These are phyloP conservation scores for Sorghum bicolor DNA, from an alignment of 176 grass and related monocot species.

Conservation along the genomic window Sorghum_bicolor_NCBIv3 NC_012874.2:55050001-55050500, in stretches of 20 bases:
- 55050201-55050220: background rate
- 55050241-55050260: background rate
- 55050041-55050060: no score
- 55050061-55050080: conserved; percentile 10
- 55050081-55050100: conserved; percentile 10
- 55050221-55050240: background rate
- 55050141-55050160: background rate
- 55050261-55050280: background rate
- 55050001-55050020: conserved; percentile 26
- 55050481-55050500: background rate
- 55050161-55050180: background rate
- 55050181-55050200: background rate
- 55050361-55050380: conserved; percentile 3
- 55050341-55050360: background rate
- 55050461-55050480: background rate
- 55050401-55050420: background rate
- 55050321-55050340: background rate
- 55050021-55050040: conserved; percentile 5
- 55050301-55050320: background rate
- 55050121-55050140: background rate
- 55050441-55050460: background rate
- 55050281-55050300: background rate
- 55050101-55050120: background rate
- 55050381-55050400: background rate
- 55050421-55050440: background rate